Evolutionary conservation across 2,329 filamentous ascomycete species (phyloP), one percentile per base, ranked within the genome.

Genomic region (Venturia oleaginea): DNA sequence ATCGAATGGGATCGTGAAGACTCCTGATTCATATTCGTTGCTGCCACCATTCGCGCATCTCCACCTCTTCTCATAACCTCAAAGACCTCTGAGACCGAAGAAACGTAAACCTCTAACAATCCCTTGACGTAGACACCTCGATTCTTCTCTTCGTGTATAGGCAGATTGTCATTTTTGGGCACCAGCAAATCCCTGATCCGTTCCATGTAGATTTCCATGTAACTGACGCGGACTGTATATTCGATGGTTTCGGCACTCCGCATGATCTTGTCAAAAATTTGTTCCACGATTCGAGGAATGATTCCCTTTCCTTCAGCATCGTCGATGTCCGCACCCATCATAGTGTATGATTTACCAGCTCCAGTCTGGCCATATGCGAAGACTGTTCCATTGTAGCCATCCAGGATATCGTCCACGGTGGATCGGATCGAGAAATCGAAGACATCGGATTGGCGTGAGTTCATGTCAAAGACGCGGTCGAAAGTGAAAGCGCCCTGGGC

Each of bases 171-270:
- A 77, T 97, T 96, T 66, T 92, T 89, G 13, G 94, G 94, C 30
- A 89, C 87, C 68, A 99, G 80, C 72, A 99, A 79, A 85, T 99
- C 94, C 72, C 93, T 86, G 75, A 99, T 97, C 70, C 90, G 87
- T 80, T 99, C 94, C 94, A 97, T 99, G 81, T 99, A 99, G 68
- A 99, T 97, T 78, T 99, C 94, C 92, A 99, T 97, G 78, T 97
- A 97, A 77, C 92, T 96, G 73, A 97, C 93, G 65, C 92, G 87
- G 63, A 99, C 93, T n/a, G 92, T 97, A 77, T 97, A 97, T 78
- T 97, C 94, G 75, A 97, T 97, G 69, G 91, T 96, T 71, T 87
- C 87, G 54, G 93, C 91, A 71, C 92, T 96, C 27, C 90, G 86
- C 78, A 97, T 83, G 76, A 97, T 97, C 78, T 90, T 96, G 70